Percentiles rank a stretch among this genome's conserved stretches.
Conservation (phyloP, 1,284 basidiomycete species). For the Ceratobasidium sp. region DNA sequence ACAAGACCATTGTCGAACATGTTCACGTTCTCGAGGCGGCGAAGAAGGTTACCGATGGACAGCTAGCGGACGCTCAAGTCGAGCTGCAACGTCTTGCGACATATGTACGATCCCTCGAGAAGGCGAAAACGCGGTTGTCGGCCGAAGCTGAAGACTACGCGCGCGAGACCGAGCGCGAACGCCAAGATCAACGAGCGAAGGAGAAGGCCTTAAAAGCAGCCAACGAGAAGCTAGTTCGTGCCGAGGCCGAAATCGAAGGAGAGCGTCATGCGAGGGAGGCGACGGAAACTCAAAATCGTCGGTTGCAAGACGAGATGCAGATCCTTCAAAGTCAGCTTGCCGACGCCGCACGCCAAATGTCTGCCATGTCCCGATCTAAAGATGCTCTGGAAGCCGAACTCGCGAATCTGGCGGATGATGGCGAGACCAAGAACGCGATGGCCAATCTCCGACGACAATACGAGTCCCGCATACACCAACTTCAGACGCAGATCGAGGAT, state of each 20-base stretch:
- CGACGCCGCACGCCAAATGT: slow-evolving; percentile 68
- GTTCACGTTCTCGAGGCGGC: slow-evolving; percentile 98
- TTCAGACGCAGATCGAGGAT: slow-evolving; percentile 75
- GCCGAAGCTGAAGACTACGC: slow-evolving; percentile 89
- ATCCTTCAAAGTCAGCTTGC: slow-evolving; percentile 66
- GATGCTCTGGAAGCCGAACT: slow-evolving; percentile 77
- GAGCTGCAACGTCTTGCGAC: slow-evolving; percentile 80
- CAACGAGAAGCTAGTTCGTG: slow-evolving; percentile 70
- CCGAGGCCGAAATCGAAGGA: slow-evolving; percentile 71
- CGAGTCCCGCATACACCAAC: slow-evolving; percentile 72
- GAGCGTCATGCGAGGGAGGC: slow-evolving; percentile 74
- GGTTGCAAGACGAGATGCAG: slow-evolving; percentile 72
- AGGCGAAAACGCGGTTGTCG: slow-evolving; percentile 80
- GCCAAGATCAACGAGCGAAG: slow-evolving; percentile 72
- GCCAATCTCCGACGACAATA: slow-evolving; percentile 75
- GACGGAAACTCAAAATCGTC: slow-evolving; percentile 71
- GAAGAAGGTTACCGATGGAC: slow-evolving; percentile 94
- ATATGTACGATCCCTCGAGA: slow-evolving; percentile 88
- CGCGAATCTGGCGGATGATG: slow-evolving; percentile 73
- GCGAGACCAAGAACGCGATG: slow-evolving; percentile 67
- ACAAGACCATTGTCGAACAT: slow-evolving; percentile 99
- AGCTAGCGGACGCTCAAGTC: slow-evolving; percentile 84
- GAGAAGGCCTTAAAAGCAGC: slow-evolving; percentile 74
- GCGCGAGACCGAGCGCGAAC: slow-evolving; percentile 81
- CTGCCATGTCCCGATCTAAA: slow-evolving; percentile 71